Evolutionary conservation across 1,139 yeast species (phyloP).

Genomic region (Casaregolazyma lundiana): DNA sequence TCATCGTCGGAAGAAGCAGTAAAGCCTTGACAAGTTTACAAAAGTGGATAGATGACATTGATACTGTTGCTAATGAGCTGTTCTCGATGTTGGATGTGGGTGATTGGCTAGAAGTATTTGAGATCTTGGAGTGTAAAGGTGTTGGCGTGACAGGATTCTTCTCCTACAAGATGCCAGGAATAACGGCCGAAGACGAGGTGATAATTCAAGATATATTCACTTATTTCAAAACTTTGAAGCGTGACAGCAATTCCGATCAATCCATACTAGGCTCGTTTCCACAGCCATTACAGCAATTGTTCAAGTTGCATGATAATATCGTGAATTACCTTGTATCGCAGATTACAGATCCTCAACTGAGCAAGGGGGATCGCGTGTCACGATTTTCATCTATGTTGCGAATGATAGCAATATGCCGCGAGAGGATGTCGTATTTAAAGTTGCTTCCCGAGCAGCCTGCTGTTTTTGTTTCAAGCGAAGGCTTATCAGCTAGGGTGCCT

Average conservation of each 20-base stretch:
- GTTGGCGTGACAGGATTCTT: constrained; percentile 54
- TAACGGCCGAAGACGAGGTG: constrained; percentile 50
- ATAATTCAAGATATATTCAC: constrained; percentile 64
- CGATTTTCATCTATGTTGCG: constrained; percentile 68
- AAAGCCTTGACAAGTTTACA: constrained; percentile 37
- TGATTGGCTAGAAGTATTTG: constrained; percentile 80
- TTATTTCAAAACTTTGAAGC: constrained; percentile 57
- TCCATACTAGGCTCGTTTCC: constrained; percentile 59
- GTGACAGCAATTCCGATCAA: constrained; percentile 34
- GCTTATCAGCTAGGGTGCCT: constrained; percentile 59
- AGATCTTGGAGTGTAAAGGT: constrained; percentile 65
- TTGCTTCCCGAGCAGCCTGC: constrained; percentile 40
- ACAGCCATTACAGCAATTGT: constrained; percentile 58
- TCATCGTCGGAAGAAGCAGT: constrained; percentile 23
- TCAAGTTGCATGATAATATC: constrained; percentile 64
- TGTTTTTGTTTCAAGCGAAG: constrained; percentile 15
- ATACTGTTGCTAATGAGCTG: constrained; percentile 56
- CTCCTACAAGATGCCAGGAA: constrained; percentile 47
- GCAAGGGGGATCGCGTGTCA: constrained; percentile 55
- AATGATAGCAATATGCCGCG: constrained; percentile 59
- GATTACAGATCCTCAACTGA: constrained; percentile 51
- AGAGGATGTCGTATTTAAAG: constrained; percentile 63
- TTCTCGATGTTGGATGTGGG: constrained; percentile 56
- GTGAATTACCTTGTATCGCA: constrained; percentile 61
- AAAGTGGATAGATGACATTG: constrained; percentile 58